These are phyloP conservation scores for Nicotiana attenuata DNA, from an alignment of 257 asterid species.

Conservation along the genomic window DNA sequence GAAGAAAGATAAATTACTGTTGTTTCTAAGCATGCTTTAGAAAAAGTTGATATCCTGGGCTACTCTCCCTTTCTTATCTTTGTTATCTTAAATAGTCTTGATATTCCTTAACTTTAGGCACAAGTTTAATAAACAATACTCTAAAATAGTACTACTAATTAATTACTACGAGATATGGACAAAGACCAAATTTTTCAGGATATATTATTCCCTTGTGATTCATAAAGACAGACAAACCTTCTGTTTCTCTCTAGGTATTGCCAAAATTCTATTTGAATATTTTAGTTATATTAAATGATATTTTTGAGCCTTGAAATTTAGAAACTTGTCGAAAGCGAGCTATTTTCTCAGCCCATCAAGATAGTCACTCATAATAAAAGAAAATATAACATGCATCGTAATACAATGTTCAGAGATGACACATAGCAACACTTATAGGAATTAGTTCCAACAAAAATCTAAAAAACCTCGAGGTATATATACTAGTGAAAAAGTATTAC, in stretches of 20 bases:
- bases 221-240: conserved; percentile 12
- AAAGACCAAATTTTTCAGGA: background rate
- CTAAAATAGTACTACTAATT: background rate
- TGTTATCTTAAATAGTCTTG: background rate
- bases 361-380: background rate
- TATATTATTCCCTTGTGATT: background rate
- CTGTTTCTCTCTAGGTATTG: background rate
- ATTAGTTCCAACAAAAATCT: background rate
- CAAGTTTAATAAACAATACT: background rate
- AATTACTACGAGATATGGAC: background rate
- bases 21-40: conserved; percentile 8
- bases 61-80: background rate
- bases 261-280: background rate
- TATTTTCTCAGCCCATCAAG: background rate
- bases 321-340: background rate
- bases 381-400: too few species aligned
- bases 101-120: conserved; percentile 10
- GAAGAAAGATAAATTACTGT: background rate
- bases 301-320: background rate
- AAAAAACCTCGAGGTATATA: too few species aligned
- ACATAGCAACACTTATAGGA: background rate
- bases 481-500: background rate
- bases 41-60: background rate
- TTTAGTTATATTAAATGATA: background rate
- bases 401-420: background rate